phyloP scores from a whole-genome alignment of 768 basidiomycete species.

The Lactarius indigo region DNA sequence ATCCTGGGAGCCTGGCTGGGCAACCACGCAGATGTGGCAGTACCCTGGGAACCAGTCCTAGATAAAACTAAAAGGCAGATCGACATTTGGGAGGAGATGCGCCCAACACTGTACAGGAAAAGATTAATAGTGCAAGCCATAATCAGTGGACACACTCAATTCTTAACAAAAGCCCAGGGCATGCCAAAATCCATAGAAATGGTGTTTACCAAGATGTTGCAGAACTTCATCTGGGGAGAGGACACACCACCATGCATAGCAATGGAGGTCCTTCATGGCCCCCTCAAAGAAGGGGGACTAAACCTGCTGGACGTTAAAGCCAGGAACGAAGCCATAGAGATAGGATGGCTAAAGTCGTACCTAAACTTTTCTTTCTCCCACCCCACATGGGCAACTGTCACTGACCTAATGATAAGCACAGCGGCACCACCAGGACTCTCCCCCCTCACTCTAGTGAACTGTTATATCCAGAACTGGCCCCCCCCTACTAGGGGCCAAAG shows the following conservation, averaged over 20 bases:
- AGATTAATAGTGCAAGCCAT: background rate
- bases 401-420: no score
- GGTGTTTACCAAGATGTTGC: background rate
- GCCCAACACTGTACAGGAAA: no score
- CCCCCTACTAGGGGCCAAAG: no score
- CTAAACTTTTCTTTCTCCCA: background rate
- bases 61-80: no score
- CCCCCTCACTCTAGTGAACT: no score
- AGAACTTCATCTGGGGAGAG: background rate
- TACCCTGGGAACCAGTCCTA: no score
- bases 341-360: conserved; percentile 21
- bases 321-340: conserved; percentile 18
- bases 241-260: background rate
- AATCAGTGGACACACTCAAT: background rate
- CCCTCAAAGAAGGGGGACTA: conserved; percentile 12
- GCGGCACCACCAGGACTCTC: no score
- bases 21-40: no score
- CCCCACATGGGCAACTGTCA: conserved; percentile 19
- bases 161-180: background rate
- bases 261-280: background rate
- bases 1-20: no score
- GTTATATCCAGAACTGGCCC: no score
- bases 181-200: background rate
- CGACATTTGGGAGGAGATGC: no score
- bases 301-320: conserved; percentile 15